Evolutionary conservation across 768 basidiomycete species (phyloP), one percentile per base, ranked within the genome.

Genomic region (Gloeopeniophorella convolvens): DNA sequence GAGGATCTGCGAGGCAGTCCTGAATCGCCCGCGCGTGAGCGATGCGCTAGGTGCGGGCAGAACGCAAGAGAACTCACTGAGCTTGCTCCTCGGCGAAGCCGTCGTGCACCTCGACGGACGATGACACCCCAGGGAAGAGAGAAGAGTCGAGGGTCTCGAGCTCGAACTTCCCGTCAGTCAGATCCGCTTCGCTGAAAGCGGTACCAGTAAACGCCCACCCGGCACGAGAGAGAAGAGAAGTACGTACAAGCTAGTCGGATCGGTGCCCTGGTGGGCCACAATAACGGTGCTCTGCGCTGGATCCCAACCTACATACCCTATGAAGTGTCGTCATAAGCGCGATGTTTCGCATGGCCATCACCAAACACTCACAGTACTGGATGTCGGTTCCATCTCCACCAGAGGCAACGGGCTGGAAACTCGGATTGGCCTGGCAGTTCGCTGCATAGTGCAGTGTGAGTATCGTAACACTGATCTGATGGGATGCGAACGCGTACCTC

Each of bases 231-330:
- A n/a, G 15, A 50, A 36, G 20, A 30, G 24, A 1, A 30, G n/a
- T n/a, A 45, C 70, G 60, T 54, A 80, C 79, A 82, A 59, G 51
- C 77, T 61, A 0, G 65, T 72, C 4, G 79, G 75, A 51, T 82
- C 78, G 3, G 80, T 82, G 23, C 80, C 80, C 59, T 82, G 69
- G 56, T 81, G 80, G 1, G 74, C 74, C 8, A 81, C 77, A 15
- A 82, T 71, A 26, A 81, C 70, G 3, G 77, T 67, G 48, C 75
- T 68, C 48, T 72, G 65, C 8, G 66, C 54, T 1, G 73, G 72
- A 70, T 75, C 79, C 54, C 73, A 79, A 4, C 80, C 79, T 18
- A 81, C 78, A 21, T 47, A 48, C 63, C n/a, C n/a, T n/a, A n/a
- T n/a, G n/a, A n/a, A n/a, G n/a, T n/a, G n/a, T n/a, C n/a, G n/a